phyloP scores from a whole-genome alignment of 805 yeast species.

The Jamesozyma hellenica region DNA sequence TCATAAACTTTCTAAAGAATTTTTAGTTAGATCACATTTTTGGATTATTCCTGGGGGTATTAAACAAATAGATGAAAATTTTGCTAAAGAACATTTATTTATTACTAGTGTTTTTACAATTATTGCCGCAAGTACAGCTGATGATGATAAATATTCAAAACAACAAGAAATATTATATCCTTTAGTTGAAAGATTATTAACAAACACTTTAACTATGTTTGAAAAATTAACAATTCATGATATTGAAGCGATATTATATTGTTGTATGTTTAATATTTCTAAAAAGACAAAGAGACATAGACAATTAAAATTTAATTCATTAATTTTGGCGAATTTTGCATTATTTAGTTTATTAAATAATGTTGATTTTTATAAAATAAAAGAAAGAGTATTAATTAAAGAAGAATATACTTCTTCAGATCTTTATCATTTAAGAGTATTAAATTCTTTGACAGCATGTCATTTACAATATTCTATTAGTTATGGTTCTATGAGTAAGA shows the following conservation, averaged over 20 bases:
- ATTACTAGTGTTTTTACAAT: conserved; percentile 45
- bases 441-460: conserved; percentile 42
- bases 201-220: conserved; percentile 39
- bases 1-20: conserved; percentile 37
- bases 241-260: conserved; percentile 48
- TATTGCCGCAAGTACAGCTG: conserved; percentile 48
- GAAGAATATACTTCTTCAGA: conserved; percentile 31
- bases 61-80: conserved; percentile 36
- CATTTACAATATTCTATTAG: conserved; percentile 44
- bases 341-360: conserved; percentile 40
- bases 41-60: conserved; percentile 57
- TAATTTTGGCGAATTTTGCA: conserved; percentile 45
- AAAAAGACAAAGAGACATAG: conserved; percentile 37
- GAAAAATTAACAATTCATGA: conserved; percentile 50
- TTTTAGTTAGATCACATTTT: conserved; percentile 43
- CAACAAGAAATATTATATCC: conserved; percentile 40
- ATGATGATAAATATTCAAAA: conserved; percentile 38
- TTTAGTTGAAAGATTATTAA: conserved; percentile 40
- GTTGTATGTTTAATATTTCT: conserved; percentile 44
- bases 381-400: conserved; percentile 27
- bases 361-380: conserved; percentile 36
- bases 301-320: conserved; percentile 43
- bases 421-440: conserved; percentile 44
- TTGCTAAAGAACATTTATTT: conserved; percentile 43
- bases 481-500: conserved; percentile 30